Evolutionary conservation across 2,329 filamentous ascomycete species (phyloP).

Genomic region (Alternaria gansuensis): DNA sequence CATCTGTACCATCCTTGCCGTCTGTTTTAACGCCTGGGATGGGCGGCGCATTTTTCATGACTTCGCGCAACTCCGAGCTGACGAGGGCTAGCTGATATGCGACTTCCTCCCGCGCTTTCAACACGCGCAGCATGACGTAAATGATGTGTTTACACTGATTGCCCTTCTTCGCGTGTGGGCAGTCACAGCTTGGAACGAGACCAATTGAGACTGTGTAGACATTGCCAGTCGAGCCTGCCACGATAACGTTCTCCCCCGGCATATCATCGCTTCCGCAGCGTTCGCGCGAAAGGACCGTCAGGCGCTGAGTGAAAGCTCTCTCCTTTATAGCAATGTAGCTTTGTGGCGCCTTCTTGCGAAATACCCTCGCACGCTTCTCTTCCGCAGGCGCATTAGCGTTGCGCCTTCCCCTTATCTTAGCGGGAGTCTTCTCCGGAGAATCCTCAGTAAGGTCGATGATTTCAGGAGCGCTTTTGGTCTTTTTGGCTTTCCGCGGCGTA

Average conservation of each 20-base stretch:
- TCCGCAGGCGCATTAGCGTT: slow-evolving; percentile 24
- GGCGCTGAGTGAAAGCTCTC: slow-evolving; percentile 62
- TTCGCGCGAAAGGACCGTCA: slow-evolving; percentile 65
- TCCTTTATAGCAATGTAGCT: slow-evolving; percentile 59
- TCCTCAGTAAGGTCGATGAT: slow-evolving; percentile 22
- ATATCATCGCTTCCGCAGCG: slow-evolving; percentile 56
- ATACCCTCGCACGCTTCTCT: slow-evolving; percentile 47
- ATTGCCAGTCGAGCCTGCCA: slow-evolving; percentile 70
- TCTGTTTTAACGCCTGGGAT: slow-evolving; percentile 55
- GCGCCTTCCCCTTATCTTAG: slow-evolving; percentile 32
- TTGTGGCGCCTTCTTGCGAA: slow-evolving; percentile 54
- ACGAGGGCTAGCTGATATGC: slow-evolving; percentile 69
- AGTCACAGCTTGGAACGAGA: slow-evolving; percentile 63
- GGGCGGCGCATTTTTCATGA: slow-evolving; percentile 63
- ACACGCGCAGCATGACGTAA: slow-evolving; percentile 67
- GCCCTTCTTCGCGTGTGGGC: slow-evolving; percentile 63
- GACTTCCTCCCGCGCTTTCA: slow-evolving; percentile 65
- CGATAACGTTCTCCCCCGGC: slow-evolving; percentile 63
- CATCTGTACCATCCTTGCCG: slow-evolving; percentile 39
- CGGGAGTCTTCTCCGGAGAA: slow-evolving; percentile 22
- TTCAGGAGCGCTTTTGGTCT: slow-evolving; percentile 12
- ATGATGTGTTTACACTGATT: slow-evolving; percentile 72
- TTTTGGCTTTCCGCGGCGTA: slow-evolving; percentile 19
- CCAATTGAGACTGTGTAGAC: slow-evolving; percentile 66
- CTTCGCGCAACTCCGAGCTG: slow-evolving; percentile 65